phyloP scores from a whole-genome alignment of 2,329 filamentous ascomycete species.

The Claviceps sp. region DNA sequence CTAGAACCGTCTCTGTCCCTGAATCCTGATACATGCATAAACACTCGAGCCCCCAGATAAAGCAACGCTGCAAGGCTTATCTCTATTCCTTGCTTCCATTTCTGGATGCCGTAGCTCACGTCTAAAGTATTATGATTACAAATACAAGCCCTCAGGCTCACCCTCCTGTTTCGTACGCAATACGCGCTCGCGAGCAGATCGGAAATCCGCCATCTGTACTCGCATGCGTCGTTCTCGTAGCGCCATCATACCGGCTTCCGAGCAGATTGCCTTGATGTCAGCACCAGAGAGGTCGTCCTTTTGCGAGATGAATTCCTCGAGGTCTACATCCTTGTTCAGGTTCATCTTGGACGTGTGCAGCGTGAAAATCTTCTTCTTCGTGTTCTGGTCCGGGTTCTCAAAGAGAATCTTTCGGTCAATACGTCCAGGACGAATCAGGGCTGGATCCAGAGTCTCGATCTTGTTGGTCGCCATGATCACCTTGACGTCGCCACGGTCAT shows the following conservation, averaged over 20 bases:
- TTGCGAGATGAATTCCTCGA: constrained; percentile 96
- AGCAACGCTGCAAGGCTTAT: neutral
- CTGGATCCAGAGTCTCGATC: constrained; percentile 93
- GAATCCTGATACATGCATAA: neutral
- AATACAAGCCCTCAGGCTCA: constrained; percentile 94
- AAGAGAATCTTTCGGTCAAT: constrained; percentile 94
- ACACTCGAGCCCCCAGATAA: neutral
- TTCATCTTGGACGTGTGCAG: constrained; percentile 99
- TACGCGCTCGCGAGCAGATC: constrained; percentile 81
- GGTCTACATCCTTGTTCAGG: constrained; percentile 86
- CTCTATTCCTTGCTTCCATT: neutral
- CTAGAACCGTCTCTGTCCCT: neutral
- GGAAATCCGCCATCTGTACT: constrained; percentile 97
- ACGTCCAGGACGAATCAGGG: constrained; percentile 88
- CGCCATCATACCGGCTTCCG: constrained; percentile 88
- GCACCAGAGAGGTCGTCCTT: constrained; percentile 96
- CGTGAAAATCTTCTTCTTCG: constrained; percentile 93
- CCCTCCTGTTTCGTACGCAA: constrained; percentile 98
- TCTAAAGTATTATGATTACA: constrained; percentile 45
- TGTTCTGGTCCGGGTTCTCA: constrained; percentile 64
- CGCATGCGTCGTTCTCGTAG: constrained; percentile 91
- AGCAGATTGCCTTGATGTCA: constrained; percentile 98
- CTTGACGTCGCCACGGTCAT: constrained; percentile 97
- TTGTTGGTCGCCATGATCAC: constrained; percentile 99
- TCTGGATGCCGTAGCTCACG: neutral